phyloP scores from a whole-genome alignment of 73 alveolate genomes.

The Stentor coeruleus region DNA sequence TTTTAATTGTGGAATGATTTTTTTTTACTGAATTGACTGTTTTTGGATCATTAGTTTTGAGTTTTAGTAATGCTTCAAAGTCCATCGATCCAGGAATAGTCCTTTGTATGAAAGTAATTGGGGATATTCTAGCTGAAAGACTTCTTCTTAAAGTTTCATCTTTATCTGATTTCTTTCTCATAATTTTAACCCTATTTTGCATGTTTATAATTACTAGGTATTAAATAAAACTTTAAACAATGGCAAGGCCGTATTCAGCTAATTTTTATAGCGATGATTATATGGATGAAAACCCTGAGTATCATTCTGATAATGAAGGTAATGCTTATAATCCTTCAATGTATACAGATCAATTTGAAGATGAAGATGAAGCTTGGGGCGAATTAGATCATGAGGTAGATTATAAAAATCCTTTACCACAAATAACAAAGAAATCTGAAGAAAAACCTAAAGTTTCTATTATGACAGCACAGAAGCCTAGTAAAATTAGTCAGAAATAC shows the following conservation, averaged over 20 bases:
- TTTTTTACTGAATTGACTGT: too few species aligned
- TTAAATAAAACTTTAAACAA: too few species aligned
- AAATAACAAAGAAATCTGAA: neutral
- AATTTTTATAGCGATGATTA: too few species aligned
- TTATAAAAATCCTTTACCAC: neutral
- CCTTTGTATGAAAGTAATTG: neutral
- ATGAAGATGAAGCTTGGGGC: conserved; percentile 23
- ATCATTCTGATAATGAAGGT: too few species aligned
- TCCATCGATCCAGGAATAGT: neutral
- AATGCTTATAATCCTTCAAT: neutral
- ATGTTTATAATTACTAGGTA: too few species aligned
- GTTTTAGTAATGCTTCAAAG: neutral
- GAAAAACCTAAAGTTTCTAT: too few species aligned
- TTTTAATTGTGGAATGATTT: neutral
- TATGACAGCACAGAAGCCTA: neutral
- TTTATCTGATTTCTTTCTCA: neutral
- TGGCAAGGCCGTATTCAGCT: too few species aligned
- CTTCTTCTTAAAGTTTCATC: neutral
- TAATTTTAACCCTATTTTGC: neutral
- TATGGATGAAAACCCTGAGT: too few species aligned
- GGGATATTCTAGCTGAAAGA: neutral
- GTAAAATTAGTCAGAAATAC: conserved; percentile 3
- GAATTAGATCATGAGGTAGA: neutral
- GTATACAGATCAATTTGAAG: neutral
- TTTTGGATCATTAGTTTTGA: neutral